Conservation (phyloP, 768 basidiomycete genomes). For the Tricholoma matsutake region DNA sequence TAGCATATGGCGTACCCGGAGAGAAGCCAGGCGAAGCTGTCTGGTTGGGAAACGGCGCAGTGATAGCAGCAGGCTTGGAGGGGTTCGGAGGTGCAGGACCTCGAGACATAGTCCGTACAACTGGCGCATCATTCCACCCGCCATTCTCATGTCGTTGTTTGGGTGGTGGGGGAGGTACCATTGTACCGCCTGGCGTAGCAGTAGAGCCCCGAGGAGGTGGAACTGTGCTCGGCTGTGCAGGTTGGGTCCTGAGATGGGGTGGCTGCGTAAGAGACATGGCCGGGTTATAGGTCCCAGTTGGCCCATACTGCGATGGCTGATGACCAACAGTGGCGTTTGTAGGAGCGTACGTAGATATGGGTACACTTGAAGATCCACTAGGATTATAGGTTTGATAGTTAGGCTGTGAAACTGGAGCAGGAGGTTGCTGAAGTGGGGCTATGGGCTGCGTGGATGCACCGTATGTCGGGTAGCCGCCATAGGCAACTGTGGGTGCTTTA, state of each 20-base stretch:
- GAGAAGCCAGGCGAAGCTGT: constrained; percentile 42
- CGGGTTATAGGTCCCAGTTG: constrained; percentile 16
- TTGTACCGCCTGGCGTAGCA: constrained; percentile 22
- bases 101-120: constrained; percentile 43
- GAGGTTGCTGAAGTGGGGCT: constrained; percentile 13
- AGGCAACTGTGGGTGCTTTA: constrained; percentile 18
- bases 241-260: constrained; percentile 35
- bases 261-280: constrained; percentile 35
- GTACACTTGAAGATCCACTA: neutral
- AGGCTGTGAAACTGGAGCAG: constrained; percentile 10
- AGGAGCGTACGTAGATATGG: constrained; percentile 19
- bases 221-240: constrained; percentile 32
- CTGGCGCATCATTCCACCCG: constrained; percentile 92
- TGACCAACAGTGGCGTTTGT: constrained; percentile 17
- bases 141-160: constrained; percentile 61
- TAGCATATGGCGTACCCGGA: constrained; percentile 44
- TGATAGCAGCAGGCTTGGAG: constrained; percentile 69
- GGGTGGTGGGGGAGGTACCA: constrained; percentile 46
- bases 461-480: constrained; percentile 22
- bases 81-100: constrained; percentile 46
- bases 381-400: constrained; percentile 11
- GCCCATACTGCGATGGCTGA: constrained; percentile 30
- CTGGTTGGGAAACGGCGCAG: constrained; percentile 84
- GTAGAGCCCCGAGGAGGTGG: constrained; percentile 42
- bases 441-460: constrained; percentile 11